A percentile compares a stretch with the other conserved stretches of the same genome.
Evolutionary conservation across 2,329 filamentous ascomycete species (phyloP).

Genomic region (Verruconis gallopava): DNA sequence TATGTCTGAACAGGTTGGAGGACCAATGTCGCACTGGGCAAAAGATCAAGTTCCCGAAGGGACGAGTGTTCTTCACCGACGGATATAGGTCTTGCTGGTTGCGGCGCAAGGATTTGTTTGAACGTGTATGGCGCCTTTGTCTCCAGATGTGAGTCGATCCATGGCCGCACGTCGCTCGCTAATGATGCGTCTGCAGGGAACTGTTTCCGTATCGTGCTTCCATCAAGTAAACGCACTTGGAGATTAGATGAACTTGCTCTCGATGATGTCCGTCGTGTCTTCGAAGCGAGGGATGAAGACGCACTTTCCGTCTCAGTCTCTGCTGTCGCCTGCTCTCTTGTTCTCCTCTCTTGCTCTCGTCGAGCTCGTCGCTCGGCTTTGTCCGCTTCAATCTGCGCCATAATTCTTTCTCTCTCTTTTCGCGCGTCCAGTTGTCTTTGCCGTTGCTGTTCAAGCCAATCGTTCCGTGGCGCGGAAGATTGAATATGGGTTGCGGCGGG

Average conservation of each 20-base stretch:
- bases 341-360: conserved; percentile 6
- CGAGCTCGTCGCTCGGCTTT: conserved; percentile 31
- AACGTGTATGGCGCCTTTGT: conserved; percentile 57
- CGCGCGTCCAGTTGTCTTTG: conserved; percentile 51
- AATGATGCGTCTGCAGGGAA: conserved; percentile 56
- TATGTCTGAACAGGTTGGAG: conserved; percentile 57
- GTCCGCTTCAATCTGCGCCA: conserved; percentile 65
- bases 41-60: conserved; percentile 56
- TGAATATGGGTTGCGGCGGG: conserved; percentile 20
- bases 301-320: background rate
- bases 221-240: conserved; percentile 74
- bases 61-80: conserved; percentile 59
- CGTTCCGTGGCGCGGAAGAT: conserved; percentile 22
- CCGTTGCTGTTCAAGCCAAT: conserved; percentile 39
- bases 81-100: conserved; percentile 62
- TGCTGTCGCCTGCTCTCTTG: background rate
- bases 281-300: background rate
- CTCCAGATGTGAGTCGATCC: conserved; percentile 53
- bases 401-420: conserved; percentile 57
- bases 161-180: conserved; percentile 53
- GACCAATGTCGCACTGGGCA: conserved; percentile 71
- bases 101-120: conserved; percentile 68
- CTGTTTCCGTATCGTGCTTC: conserved; percentile 59
- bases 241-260: conserved; percentile 29
- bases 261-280: conserved; percentile 13